These are phyloP conservation scores for Garcia nutans DNA, from an alignment of 345 rosid genomes.

Conservation along the genomic window DNA sequence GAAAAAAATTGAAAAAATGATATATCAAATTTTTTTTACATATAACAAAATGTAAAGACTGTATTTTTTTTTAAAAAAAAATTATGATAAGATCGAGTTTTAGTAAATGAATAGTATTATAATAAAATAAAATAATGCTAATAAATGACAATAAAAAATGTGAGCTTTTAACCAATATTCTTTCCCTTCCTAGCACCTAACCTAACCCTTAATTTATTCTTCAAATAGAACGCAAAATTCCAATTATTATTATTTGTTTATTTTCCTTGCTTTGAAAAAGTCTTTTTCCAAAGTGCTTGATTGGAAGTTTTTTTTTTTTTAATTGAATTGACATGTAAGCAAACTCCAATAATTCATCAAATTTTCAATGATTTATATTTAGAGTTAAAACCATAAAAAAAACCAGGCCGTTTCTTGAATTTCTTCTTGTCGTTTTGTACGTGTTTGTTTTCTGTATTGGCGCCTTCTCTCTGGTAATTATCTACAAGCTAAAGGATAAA, in stretches of 20 bases:
- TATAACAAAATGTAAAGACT: no score
- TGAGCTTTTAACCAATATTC: neutral
- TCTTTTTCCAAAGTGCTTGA: neutral
- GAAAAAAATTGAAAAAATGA: no score
- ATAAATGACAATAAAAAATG: neutral
- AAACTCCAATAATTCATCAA: slow-evolving; percentile 3
- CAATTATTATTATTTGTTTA: no score
- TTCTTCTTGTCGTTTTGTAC: slow-evolving; percentile 26
- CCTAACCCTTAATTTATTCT: neutral
- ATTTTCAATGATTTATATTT: neutral
- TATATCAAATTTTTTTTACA: no score
- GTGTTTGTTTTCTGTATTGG: neutral
- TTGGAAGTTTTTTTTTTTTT: neutral
- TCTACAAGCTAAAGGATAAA: slow-evolving; percentile 7
- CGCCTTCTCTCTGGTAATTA: slow-evolving; percentile 4
- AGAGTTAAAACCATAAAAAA: slow-evolving; percentile 12
- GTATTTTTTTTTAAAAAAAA: no score
- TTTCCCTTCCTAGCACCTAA: slow-evolving; percentile 7
- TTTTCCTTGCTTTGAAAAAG: neutral
- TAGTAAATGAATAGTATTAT: neutral
- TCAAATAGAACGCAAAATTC: neutral
- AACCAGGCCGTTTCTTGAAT: slow-evolving; percentile 18
- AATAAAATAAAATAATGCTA: neutral
- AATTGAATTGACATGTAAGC: neutral
- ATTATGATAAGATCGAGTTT: neutral